Evolutionary conservation across 371 early-diverging fungal genomes (phyloP), one percentile per base, ranked within the genome.

Genomic region (Syncephalastrum sp.): DNA sequence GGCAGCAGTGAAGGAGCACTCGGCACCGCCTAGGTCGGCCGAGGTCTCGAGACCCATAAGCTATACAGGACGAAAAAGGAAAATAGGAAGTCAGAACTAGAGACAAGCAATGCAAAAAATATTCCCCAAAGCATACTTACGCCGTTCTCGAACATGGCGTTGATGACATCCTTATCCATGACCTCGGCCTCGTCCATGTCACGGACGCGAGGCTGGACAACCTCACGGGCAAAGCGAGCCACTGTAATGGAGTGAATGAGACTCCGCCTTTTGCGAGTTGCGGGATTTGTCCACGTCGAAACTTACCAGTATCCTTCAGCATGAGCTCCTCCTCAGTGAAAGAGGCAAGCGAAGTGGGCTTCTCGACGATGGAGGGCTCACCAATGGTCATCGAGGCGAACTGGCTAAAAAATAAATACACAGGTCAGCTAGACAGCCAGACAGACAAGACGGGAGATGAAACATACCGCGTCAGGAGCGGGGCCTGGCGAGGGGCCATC

Each of bases 41-140:
- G 83, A 81, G 2, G 92, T 93, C 75, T 98, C 99, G 50, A 98
- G 83, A 49, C 95, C 97, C 99, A 98, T 98, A 57, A 97, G 77
- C 85, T 94, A 75, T 12, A 62, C 43, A 13, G 3, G 33, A 27
- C n/a, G 50, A 47, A 46, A 25, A 43, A 42, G 24, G 8, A 45
- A 25, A 38, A 47, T 38, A 33, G 38, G 50, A 17, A 8, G 19
- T 52, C 27, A 59, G 52, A 48, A 17, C 43, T 14, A 60, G 48
- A 55, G 15, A 38, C 21, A 57, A 38, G 48, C 15, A 33, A 48
- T 60, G 33, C 56, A 21, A 21, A 21, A 21, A 21, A 33, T 47
- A 21, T 53, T 24, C 42, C 19, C 14, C 17, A 49, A 12, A n/a
- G 14, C 42, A 23, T 24, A 81, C 85, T 63, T 79, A 91, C 91